Percentiles rank a stretch among this genome's conserved stretches.
phyloP scores from a whole-genome alignment of 2,329 filamentous ascomycete species.

The Aspergillus ustus region DNA sequence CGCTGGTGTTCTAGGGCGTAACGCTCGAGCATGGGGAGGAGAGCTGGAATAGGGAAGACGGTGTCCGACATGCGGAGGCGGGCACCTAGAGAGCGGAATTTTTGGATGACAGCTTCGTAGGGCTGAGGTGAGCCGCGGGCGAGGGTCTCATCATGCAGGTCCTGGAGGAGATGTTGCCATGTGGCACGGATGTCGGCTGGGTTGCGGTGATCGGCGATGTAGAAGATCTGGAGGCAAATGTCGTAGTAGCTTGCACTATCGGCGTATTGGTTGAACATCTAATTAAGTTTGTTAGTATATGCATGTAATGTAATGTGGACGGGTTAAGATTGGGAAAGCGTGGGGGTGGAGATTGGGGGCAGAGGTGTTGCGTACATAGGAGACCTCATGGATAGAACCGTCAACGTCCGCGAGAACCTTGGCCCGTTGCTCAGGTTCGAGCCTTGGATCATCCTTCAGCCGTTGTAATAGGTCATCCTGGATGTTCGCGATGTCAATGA shows the following conservation, averaged over 20 bases:
- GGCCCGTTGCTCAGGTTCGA: constrained; percentile 65
- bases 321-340: background rate
- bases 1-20: constrained; percentile 58
- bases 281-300: constrained; percentile 26
- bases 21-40: constrained; percentile 61
- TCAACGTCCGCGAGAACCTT: constrained; percentile 72
- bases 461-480: constrained; percentile 88
- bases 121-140: constrained; percentile 48
- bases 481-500: constrained; percentile 91
- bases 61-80: constrained; percentile 61
- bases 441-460: constrained; percentile 72
- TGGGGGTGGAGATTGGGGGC: constrained; percentile 1
- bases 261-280: constrained; percentile 93
- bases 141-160: constrained; percentile 64
- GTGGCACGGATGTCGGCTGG: constrained; percentile 80
- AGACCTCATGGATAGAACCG: constrained; percentile 76
- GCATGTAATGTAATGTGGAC: background rate
- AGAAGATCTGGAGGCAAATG: constrained; percentile 89
- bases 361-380: constrained; percentile 64
- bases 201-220: constrained; percentile 88
- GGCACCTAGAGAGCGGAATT: constrained; percentile 61
- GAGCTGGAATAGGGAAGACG: constrained; percentile 58
- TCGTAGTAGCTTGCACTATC: constrained; percentile 93
- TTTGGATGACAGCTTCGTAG: constrained; percentile 56
- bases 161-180: constrained; percentile 81